Percentiles rank a stretch among this genome's conserved stretches.
These are phyloP conservation scores for Phanerodontia chrysosporium DNA, from an alignment of 768 basidiomycete species.

Conservation along the genomic window DNA sequence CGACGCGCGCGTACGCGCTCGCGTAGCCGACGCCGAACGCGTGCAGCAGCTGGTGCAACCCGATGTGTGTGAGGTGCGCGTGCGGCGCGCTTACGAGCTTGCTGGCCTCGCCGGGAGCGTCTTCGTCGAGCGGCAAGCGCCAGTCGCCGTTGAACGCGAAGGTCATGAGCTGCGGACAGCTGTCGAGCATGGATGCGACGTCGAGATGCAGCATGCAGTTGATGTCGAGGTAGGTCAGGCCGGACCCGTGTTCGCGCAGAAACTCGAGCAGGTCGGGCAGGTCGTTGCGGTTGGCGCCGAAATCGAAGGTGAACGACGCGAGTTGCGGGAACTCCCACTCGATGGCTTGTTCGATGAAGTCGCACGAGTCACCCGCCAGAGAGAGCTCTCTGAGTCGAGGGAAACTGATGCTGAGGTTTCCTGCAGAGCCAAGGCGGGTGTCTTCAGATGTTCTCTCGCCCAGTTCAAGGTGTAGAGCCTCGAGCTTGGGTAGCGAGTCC, in stretches of 20 bases:
- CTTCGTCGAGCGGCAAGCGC: constrained; percentile 38
- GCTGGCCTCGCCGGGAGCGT: constrained; percentile 27
- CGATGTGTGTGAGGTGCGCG: constrained; percentile 52
- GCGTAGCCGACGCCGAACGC: constrained; percentile 66
- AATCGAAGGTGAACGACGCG: constrained; percentile 53
- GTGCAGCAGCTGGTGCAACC: constrained; percentile 62
- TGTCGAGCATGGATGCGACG: constrained; percentile 53
- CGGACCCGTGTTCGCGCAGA: constrained; percentile 51
- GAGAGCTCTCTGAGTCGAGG: constrained; percentile 59
- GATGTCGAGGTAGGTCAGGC: constrained; percentile 63
- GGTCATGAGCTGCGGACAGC: constrained; percentile 57
- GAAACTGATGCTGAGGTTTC: constrained; percentile 49
- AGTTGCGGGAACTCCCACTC: constrained; percentile 68
- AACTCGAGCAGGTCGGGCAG: constrained; percentile 59
- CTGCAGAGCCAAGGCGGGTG: constrained; percentile 54
- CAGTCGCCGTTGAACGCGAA: constrained; percentile 78
- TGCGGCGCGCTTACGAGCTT: constrained; percentile 51
- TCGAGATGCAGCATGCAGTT: constrained; percentile 54
- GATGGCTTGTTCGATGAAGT: constrained; percentile 65
- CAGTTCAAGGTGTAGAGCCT: constrained; percentile 55
- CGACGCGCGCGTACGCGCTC: constrained; percentile 35
- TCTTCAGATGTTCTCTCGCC: constrained; percentile 33
- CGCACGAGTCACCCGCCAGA: constrained; percentile 53
- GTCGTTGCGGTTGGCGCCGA: constrained; percentile 39
- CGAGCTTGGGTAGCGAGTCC: constrained; percentile 52